phyloP scores from a whole-genome alignment of 805 yeast genomes.

The Diddensiella santjacobensis region DNA sequence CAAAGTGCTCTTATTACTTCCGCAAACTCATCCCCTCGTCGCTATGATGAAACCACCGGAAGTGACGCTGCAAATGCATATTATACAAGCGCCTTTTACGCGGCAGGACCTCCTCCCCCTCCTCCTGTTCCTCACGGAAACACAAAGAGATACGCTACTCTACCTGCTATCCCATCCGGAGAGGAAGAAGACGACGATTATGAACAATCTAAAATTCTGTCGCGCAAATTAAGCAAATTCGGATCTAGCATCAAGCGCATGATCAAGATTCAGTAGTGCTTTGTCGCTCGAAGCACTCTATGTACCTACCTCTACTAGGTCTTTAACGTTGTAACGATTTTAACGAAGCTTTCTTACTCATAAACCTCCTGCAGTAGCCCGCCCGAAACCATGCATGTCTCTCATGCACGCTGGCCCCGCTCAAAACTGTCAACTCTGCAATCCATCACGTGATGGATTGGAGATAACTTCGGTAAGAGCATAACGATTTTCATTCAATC shows the following conservation, averaged over 20 bases:
- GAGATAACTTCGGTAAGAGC: too few relatives aligned
- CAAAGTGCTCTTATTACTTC: conserved; percentile 9
- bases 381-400: background rate
- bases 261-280: background rate
- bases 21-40: conserved; percentile 1
- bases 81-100: background rate
- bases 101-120: background rate
- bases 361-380: background rate
- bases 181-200: background rate
- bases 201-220: background rate
- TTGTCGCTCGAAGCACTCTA: background rate
- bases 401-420: too few relatives aligned
- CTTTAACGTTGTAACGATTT: conserved; percentile 3
- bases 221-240: background rate
- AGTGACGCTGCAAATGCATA: background rate
- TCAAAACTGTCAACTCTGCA: too few relatives aligned
- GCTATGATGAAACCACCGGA: background rate
- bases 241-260: background rate
- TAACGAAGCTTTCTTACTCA: background rate
- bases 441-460: too few relatives aligned
- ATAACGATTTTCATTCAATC: too few relatives aligned
- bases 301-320: background rate
- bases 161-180: background rate
- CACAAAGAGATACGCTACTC: background rate
- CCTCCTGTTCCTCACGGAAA: too few relatives aligned